Conservation (phyloP, 345 rosid species). For the Eucalyptus polyanthemos region DNA sequence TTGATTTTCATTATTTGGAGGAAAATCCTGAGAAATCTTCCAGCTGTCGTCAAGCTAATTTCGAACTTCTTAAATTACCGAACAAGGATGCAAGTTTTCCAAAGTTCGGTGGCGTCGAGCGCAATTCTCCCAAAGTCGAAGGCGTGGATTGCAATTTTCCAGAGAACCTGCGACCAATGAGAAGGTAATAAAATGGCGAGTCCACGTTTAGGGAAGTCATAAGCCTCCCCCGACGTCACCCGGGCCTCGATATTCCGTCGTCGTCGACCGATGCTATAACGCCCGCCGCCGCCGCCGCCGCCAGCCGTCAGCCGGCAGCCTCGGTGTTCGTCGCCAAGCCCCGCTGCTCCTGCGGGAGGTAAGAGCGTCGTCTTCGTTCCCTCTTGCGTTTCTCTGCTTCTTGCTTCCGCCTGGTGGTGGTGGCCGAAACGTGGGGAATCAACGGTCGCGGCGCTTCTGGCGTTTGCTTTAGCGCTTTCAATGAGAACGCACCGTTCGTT, state of each 20-base stretch:
- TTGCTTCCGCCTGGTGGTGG: neutral
- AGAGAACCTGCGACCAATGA: neutral
- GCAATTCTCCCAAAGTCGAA: neutral
- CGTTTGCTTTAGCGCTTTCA: neutral
- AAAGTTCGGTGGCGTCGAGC: neutral
- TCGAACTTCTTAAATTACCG: neutral
- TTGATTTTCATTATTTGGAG: neutral
- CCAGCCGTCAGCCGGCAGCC: neutral
- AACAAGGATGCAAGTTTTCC: neutral
- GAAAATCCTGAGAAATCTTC: neutral
- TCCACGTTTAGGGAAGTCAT: neutral
- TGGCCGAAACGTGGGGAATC: neutral
- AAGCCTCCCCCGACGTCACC: fast-evolving
- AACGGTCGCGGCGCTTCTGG: neutral
- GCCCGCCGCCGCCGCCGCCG: neutral
- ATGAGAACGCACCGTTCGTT: neutral
- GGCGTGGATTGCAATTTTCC: neutral
- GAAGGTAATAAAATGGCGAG: neutral
- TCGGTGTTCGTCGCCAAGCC: neutral
- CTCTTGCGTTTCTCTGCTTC: neutral
- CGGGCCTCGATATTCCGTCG: neutral
- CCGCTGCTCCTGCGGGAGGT: neutral
- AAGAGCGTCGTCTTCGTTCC: neutral
- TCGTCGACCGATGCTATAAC: neutral
- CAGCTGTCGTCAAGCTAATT: neutral